phyloP scores from a whole-genome alignment of 768 basidiomycete species.

The Lactifluus echinatus region DNA sequence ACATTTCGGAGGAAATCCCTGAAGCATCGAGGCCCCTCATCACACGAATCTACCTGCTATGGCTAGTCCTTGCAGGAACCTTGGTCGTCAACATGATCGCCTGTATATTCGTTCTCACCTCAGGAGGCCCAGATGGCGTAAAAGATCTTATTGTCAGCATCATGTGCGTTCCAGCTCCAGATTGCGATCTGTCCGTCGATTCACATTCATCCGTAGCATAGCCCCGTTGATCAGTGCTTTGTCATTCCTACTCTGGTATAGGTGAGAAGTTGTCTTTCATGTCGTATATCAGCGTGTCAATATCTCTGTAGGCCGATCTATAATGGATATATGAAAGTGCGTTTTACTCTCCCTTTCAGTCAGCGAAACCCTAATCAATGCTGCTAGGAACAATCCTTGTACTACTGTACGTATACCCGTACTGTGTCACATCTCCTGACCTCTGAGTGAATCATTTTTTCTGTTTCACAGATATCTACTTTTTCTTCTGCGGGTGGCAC shows the following conservation, averaged over 20 bases:
- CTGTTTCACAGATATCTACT: conserved; percentile 72
- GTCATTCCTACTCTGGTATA: conserved; percentile 94
- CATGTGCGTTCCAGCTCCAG: conserved; percentile 42
- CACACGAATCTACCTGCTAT: conserved; percentile 83
- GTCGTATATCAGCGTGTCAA: conserved; percentile 11
- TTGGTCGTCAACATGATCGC: conserved; percentile 86
- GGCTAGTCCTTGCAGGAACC: conserved; percentile 81
- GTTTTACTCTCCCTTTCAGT: conserved; percentile 18
- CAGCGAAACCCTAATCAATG: conserved; percentile 19
- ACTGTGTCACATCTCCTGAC: conserved; percentile 19
- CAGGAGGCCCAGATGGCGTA: conserved; percentile 67
- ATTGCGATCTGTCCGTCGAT: conserved; percentile 13
- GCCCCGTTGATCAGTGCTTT: conserved; percentile 64
- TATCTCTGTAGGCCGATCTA: conserved; percentile 69
- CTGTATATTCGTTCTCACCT: conserved; percentile 76
- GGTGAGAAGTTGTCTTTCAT: conserved; percentile 40
- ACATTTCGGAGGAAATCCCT: conserved; percentile 85
- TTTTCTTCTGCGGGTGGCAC: conserved; percentile 95
- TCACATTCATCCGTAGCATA: conserved; percentile 45
- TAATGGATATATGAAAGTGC: conserved; percentile 94
- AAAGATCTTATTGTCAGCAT: conserved; percentile 77
- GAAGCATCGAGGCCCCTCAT: conserved; percentile 71
- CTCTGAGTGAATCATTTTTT: conserved; percentile 11
- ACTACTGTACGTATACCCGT: conserved; percentile 63
- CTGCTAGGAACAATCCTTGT: conserved; percentile 79